Evolutionary conservation across 108 stramenopile species (phyloP), one percentile per base, ranked within the genome.

Genomic region (Mediolabrus comicus): DNA sequence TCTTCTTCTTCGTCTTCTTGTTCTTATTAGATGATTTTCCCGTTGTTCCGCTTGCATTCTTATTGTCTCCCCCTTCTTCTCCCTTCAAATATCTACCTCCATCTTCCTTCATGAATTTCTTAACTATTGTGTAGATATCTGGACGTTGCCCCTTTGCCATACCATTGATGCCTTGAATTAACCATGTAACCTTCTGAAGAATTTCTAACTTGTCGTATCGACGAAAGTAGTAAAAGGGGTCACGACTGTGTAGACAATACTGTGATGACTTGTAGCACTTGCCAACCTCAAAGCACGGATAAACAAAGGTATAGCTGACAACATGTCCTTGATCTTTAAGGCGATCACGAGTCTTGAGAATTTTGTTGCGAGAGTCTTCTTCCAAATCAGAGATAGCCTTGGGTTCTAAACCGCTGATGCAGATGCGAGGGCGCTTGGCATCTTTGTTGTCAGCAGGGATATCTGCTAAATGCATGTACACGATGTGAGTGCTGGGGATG

Each of bases 141-240:
- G 46, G 46, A 4, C 46, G 14, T 22, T 17, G 19, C 9, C 46
- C 46, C 46, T 49, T 49, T 22, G 46, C 46, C 46, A 49, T 49
- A 1, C 46, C 46, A 9, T 49, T 49, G 22, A 49, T 49, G 46
- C 46, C 46, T 49, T 49, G 14, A 0, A 22, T 49, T 22, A 49
- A n/a, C 46, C 46, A 49, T 1, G 22, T 22, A 7, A 49, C 22
- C 46, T 49, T 49, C 46, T 49, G 19, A 1, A 49, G 46, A 17
- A 49, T 49, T 22, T 49, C 46, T 49, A 2, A 9, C 22, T 49
- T 49, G 5, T 49, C 46, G n/a, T 49, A 49, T 0, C 46, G 46
- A 49, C 46, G 46, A 49, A 49, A 49, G 46, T 49, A 49, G 46
- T 49, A 49, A 24, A 49, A 49, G 19, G 46, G 46, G 22, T 49